phyloP scores from a whole-genome alignment of 192 early-diverging fungal genomes.

The Allomyces macrogynus region DNA sequence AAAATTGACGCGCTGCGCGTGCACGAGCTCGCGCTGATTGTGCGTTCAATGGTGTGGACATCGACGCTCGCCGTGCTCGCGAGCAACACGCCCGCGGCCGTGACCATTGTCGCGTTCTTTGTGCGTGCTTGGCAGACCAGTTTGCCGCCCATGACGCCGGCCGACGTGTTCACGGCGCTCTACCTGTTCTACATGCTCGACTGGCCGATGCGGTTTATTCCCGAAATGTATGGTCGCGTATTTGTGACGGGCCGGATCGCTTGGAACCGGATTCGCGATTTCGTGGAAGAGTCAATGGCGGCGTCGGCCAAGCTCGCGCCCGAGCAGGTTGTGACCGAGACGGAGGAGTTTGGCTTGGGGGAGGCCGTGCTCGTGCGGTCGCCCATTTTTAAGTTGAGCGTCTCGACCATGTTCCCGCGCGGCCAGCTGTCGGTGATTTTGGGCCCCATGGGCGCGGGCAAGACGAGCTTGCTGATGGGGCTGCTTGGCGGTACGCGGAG shows the following conservation, averaged over 20 bases:
- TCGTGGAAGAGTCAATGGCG: background rate
- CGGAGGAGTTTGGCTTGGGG: background rate
- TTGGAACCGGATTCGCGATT: background rate
- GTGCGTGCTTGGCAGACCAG: background rate
- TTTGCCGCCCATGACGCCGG: background rate
- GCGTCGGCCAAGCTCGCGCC: background rate
- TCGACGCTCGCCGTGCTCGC: background rate
- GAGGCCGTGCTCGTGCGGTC: background rate
- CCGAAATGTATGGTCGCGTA: background rate
- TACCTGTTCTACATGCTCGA: background rate
- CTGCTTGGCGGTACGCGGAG: slow-evolving; percentile 33
- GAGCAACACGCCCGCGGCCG: background rate
- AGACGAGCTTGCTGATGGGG: slow-evolving; percentile 25
- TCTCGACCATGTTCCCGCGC: slow-evolving; percentile 22
- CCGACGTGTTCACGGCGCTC: background rate
- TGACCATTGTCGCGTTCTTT: background rate
- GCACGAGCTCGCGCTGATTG: background rate
- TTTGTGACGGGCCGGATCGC: background rate
- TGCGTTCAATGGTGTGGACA: background rate
- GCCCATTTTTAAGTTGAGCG: background rate
- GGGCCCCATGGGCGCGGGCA: slow-evolving; percentile 55
- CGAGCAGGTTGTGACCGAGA: background rate
- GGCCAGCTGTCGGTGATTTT: slow-evolving; percentile 32
- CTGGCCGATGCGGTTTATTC: background rate
- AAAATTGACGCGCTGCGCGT: background rate